Evolutionary conservation across 495 filamentous ascomycete species (phyloP).

Genomic region (Tetracladium marchalianum): DNA sequence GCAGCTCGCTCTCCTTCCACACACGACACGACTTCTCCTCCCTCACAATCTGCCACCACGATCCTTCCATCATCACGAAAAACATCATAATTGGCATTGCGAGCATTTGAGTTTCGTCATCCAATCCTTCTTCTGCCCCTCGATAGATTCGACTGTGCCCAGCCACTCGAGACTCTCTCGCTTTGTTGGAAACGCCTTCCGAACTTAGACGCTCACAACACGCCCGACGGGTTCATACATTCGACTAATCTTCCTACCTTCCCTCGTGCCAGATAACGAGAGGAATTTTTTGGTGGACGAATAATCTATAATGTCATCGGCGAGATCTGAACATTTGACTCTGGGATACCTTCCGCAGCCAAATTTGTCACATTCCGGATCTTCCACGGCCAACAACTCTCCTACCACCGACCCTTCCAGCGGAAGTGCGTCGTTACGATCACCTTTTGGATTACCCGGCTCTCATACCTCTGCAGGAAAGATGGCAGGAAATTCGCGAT

Average conservation of each 20-base stretch:
- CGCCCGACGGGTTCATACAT: slow-evolving; percentile 6
- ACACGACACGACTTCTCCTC: no score
- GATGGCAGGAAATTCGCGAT: slow-evolving; percentile 64
- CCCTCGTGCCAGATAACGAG: slow-evolving; percentile 16
- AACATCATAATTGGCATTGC: slow-evolving; percentile 1
- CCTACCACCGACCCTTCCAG: slow-evolving; percentile 67
- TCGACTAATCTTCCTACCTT: slow-evolving; percentile 16
- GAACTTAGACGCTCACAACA: neutral
- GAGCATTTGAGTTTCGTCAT: neutral
- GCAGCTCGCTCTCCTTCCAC: no score
- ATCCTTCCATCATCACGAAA: neutral
- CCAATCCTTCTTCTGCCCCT: neutral
- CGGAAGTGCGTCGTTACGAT: slow-evolving; percentile 52
- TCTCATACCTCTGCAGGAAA: slow-evolving; percentile 53
- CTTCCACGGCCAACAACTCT: slow-evolving; percentile 79
- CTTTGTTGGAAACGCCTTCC: neutral
- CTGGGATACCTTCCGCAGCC: slow-evolving; percentile 59
- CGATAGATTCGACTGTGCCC: slow-evolving; percentile 1
- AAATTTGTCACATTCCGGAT: slow-evolving; percentile 64
- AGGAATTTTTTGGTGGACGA: slow-evolving; percentile 15
- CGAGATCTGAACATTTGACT: slow-evolving; percentile 71
- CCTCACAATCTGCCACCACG: slow-evolving; percentile 1
- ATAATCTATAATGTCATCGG: slow-evolving; percentile 90
- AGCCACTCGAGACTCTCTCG: neutral
- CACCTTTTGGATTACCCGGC: slow-evolving; percentile 62